Base-by-base conservation (phyloP, 106 monocot genomes). In the Allium sativum region DNA sequence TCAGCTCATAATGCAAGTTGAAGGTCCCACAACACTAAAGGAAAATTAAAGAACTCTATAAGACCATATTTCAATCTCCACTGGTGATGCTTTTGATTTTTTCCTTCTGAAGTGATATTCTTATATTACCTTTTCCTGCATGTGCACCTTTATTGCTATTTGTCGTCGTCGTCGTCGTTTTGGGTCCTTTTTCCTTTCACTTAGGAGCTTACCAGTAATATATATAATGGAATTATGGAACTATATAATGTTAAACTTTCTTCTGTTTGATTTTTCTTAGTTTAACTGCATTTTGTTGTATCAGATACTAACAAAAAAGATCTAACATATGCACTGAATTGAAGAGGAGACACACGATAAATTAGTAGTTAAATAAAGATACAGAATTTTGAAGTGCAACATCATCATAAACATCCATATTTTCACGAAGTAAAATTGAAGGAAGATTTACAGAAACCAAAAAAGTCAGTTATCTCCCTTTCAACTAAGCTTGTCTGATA, bases 1-100 rank as follows among this genome's bases (percentile, higher is more conserved):
- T 56, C 76, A 64, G 55, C 76, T 96, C 4, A 73, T 71, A 69
- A 96, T 96, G 95, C 65, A 73, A 17, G 95, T 90, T 47, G 78
- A 82, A 21, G 83, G 87, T 72, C 95, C 95, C 3, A 75, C 21
- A 73, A 65, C 50, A 68, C 62, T 55, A 19, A 65, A 61, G 69
- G 52, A 55, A 56, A 51, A 69, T 57, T 51, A 48, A 15, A 57
- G 62, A 46, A 59, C 66, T 70, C 31, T 31, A 8, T 18, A 21
- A 43, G 48, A 70, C n/a, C 65, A 50, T 53, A 52, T 65, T 61
- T 45, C 31, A 31, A 31, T 31, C 31, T 31, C 2, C 31, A 31
- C 31, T 31, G 31, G 31, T 31, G 31, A 31, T 31, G 31, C 31
- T 31, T 31, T 31, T 31, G 31, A 31, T 31, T 31, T 31, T 31